Base-by-base conservation (phyloP, 768 basidiomycete species). In the Phylloporus sp. region DNA sequence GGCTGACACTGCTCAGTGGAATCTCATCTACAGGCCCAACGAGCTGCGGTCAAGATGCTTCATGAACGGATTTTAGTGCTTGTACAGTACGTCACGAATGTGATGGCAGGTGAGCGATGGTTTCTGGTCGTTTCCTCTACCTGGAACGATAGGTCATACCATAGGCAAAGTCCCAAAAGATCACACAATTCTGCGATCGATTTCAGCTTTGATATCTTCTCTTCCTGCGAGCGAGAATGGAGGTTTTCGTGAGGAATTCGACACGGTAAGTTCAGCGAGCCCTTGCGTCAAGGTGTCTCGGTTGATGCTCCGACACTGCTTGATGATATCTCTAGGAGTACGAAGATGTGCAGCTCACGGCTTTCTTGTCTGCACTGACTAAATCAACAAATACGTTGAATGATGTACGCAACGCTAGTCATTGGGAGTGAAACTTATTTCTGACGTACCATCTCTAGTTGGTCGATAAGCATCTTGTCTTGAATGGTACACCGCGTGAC, bases 1-100 rank as follows among this genome's bases (percentile, higher is more conserved):
- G 40, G 27, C 38, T 53, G 48, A 42, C 37, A 38, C 13, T 52
- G 20, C 7, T 23, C 60, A 97, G 95, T 98, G 68, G 83, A 94
- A 58, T 87, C 90, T 0, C 86, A 92, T 69, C 71, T 98, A 40
- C 84, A 87, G 48, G 86, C 93, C 3, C 94, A 97, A 67, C 77
- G 93, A 52, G 90, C 93, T 39, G 96, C 96, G 10, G 85, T 99
- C 44, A 86, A 91, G 63, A 98, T 98, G 96, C 76, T 99, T 44
- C 84, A 93, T 58, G 92, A 96, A 55, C 82, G 96, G 39, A 89
- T 98, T 39, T 54, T 83, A 39, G 71, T 94, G 6, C 78, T 99
- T 9, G 81, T 91, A n/a, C 78, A 84, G 63, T 98, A 99, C 66
- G 81, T 98, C 27, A 67, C 78, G 4, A 81, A 81, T 20, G 86